Conservation (phyloP, 1,139 yeast species). For the Arxiozyma slooffiae region DNA sequence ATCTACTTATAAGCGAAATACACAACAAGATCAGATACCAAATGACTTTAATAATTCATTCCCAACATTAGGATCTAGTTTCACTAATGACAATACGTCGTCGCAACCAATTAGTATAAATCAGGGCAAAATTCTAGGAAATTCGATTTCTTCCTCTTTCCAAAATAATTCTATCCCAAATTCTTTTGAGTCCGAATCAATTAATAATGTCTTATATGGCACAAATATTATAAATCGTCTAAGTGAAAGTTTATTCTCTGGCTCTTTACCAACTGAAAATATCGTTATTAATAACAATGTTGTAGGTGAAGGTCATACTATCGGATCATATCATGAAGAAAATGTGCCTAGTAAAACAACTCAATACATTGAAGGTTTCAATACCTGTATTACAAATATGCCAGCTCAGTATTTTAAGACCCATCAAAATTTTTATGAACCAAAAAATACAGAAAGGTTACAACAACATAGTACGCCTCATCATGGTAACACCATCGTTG, state of each 20-base stretch:
- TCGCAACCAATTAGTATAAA: neutral
- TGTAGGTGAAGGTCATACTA: neutral
- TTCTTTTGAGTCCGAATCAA: neutral
- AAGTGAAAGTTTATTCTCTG: neutral
- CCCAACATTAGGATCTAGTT: neutral
- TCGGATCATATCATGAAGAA: neutral
- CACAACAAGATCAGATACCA: neutral
- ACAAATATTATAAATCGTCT: neutral
- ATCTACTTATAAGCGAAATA: neutral
- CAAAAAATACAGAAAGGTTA: neutral
- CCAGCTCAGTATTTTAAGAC: constrained; percentile 1
- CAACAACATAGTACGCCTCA: neutral
- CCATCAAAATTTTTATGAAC: neutral
- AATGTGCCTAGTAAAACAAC: neutral
- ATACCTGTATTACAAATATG: neutral
- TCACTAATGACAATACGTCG: neutral
- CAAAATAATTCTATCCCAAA: neutral
- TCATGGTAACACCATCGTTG: neutral
- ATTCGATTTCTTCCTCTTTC: neutral
- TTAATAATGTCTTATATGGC: neutral
- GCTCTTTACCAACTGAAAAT: neutral
- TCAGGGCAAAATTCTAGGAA: neutral
- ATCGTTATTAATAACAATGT: neutral
- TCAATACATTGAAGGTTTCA: neutral
- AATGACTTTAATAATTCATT: neutral